Evolutionary conservation across 768 basidiomycete species (phyloP).

Genomic region (Pleurotus platypus): DNA sequence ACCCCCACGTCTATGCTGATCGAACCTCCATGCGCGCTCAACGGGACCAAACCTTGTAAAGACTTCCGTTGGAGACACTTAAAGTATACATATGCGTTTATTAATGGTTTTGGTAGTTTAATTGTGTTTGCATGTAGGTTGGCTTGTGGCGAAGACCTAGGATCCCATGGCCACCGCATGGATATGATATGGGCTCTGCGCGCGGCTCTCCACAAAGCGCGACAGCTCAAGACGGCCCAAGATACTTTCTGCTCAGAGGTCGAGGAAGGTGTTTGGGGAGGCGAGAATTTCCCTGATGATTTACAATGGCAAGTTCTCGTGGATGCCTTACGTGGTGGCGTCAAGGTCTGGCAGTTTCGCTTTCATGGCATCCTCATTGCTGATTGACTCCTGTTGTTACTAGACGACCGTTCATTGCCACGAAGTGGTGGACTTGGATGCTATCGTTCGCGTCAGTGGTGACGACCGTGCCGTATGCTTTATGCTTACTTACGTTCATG

Average conservation of each 20-base stretch:
- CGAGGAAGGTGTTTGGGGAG: constrained; percentile 43
- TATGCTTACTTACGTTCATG: no score
- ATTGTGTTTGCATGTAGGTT: constrained; percentile 33
- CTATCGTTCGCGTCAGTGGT: constrained; percentile 55
- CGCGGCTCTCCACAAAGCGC: constrained; percentile 75
- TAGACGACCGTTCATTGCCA: constrained; percentile 68
- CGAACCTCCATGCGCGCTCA: constrained; percentile 72
- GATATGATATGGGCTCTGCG: constrained; percentile 79
- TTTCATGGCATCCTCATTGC: background rate
- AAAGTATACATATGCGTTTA: constrained; percentile 45
- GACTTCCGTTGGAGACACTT: constrained; percentile 71
- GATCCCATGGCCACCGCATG: constrained; percentile 59
- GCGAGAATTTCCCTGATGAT: constrained; percentile 61
- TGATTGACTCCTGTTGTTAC: background rate
- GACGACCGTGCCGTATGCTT: no score
- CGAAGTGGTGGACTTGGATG: constrained; percentile 71
- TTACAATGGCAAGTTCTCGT: constrained; percentile 74
- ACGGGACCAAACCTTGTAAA: constrained; percentile 34
- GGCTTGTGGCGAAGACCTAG: constrained; percentile 56
- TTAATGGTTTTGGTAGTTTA: constrained; percentile 5
- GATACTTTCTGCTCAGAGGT: constrained; percentile 68
- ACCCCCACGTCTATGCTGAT: constrained; percentile 80
- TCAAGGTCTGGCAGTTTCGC: constrained; percentile 50
- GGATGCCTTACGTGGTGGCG: constrained; percentile 81
- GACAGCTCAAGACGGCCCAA: constrained; percentile 62